Evolutionary conservation across 805 yeast genomes (phyloP), one percentile per base, ranked within the genome.

Genomic region (Candida alai): DNA sequence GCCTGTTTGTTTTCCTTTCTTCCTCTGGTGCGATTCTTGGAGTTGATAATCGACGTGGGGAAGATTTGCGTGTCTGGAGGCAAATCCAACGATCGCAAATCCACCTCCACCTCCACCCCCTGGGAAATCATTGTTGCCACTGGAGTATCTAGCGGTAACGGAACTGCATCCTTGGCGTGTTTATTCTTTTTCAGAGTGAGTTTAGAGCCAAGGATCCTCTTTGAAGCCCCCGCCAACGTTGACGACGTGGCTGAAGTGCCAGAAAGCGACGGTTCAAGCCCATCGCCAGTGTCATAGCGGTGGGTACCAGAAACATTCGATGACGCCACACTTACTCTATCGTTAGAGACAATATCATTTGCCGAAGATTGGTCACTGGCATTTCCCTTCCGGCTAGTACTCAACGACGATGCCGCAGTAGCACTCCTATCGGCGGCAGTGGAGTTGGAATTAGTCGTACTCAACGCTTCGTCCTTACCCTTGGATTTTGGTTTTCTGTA

Each of bases 1-100:
- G 74, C 78, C 32, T 72, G 74, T 41, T 72, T 59, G 26, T 79
- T 73, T 16, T 82, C 84, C 52, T 78, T 79, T 25, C 86, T 67
- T 5, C 86, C 86, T 31, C 86, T 63, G 3, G 76, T 70, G 32
- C 73, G 50, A 30, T 42, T 56, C 28, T 56, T 57, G 19, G 56
- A 51, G 36, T 57, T 57, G 9, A 57, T 57, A 4, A 54, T 52
- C 31, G 49, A 53, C 6, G 61, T 49, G 5, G 69, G 64, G 29
- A 51, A 54, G 4, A 63, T 57, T 42, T 65, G 59, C 7, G 68
- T 58, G 42, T 56, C 51, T 14, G 64, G 56, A 3, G 72, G 73
- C 20, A 67, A 50, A 39, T 64, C 70, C 14, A 67, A 46, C 5
- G 65, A 52, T 23, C 58, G 48, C 26, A 65, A 47, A 40, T 65